Evolutionary conservation across 2,329 filamentous ascomycete species (phyloP), one percentile per base, ranked within the genome.

Genomic region (Ramichloridium luteum): DNA sequence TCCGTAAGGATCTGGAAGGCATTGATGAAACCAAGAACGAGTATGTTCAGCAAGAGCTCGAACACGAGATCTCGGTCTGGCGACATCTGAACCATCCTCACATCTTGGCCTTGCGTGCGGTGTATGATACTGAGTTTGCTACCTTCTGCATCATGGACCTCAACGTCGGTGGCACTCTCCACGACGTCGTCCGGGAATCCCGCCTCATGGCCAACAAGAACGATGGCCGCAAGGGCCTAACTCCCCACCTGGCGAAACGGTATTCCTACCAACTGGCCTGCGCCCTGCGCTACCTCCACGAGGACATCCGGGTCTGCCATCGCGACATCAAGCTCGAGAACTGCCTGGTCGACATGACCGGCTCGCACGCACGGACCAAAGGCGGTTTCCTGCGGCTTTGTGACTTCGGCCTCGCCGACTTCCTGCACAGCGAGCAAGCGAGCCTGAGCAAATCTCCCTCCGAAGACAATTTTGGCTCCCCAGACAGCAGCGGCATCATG

Each of bases 241-340:
- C 61, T 3, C 45, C 59, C 4, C 52, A 61, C 3, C 54, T 74
- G 4, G 72, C 70, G 2, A 72, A 67, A 44, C 68, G 67, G 40
- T 79, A 78, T 46, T 54, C 66, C 1, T 74, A 70, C 44, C 74
- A 80, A 46, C 59, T 80, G 6, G 74, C 73, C 2, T 70, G 65
- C 20, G 74, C 75, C 3, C 55, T 80, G 27, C 67, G 75, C 32
- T 80, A 79, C 48, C 57, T 80, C 6, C 75, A 80, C 47, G 70
- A 78, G 49, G 75, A 80, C 46, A 70, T 75, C 14, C 66, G 68
- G 16, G 66, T 79, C 15, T 72, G 77, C 14, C 75, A 80, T 48
- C 65, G 75, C 28, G 75, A 80, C 49, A 67, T 80, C 48, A 80
- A 80, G 50, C 64, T 79, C 14, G 75, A 80, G 47, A 80, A 80